Conservation (phyloP, 2,329 filamentous ascomycete genomes). For the Ceratocystis variospora region DNA sequence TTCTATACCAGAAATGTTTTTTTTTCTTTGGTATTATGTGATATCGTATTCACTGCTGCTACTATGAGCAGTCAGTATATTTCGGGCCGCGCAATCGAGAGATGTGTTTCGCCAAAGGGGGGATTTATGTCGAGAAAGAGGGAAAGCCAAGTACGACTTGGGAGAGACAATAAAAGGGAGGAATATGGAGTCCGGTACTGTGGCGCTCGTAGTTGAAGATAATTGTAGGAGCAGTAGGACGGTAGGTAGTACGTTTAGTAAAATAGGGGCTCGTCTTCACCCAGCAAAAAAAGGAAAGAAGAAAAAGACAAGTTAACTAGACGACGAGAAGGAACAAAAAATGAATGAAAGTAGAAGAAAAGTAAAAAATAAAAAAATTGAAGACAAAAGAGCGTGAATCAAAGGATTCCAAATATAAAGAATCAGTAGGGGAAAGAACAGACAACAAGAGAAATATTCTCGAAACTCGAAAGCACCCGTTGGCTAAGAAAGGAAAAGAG, state of each 20-base stretch:
- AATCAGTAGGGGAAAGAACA: not conserved
- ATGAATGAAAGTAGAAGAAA: not conserved
- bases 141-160: not conserved
- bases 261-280: constrained; percentile 1
- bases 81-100: constrained; percentile 7
- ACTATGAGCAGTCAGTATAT: constrained; percentile 6
- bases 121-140: not conserved
- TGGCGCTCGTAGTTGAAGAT: not conserved
- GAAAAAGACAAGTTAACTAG: constrained; percentile 10
- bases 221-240: not conserved
- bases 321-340: not conserved
- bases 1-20: not conserved
- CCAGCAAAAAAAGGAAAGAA: not conserved
- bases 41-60: not conserved
- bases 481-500: constrained; percentile 8
- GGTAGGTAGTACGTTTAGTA: not conserved
- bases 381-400: not conserved
- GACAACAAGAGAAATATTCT: constrained; percentile 1
- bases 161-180: constrained; percentile 8
- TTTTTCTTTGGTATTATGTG: not conserved
- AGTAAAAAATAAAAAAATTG: not conserved
- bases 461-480: constrained; percentile 4
- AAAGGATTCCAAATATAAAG: not conserved
- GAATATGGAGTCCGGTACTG: not conserved
- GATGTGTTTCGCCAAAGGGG: constrained; percentile 11